Percentiles rank a stretch among this genome's conserved stretches.
phyloP scores from a whole-genome alignment of 2,329 filamentous ascomycete species.

The Penicillium sp. region DNA sequence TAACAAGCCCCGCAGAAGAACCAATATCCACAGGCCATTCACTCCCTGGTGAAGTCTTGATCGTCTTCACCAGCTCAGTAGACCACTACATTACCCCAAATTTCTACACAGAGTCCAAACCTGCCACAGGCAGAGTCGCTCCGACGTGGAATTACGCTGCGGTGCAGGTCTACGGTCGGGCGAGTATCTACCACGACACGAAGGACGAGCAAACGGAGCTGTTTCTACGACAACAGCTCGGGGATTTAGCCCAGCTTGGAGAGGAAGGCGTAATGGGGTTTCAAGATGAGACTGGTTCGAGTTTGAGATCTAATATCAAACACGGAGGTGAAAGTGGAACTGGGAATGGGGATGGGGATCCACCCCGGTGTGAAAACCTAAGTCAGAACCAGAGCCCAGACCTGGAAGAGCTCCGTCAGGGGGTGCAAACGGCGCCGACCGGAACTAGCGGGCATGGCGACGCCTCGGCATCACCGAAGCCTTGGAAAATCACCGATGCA shows the following conservation, averaged over 20 bases:
- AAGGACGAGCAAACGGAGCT: constrained; percentile 1
- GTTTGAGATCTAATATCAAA: neutral
- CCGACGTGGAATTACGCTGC: constrained; percentile 71
- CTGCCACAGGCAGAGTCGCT: constrained; percentile 62
- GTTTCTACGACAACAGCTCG: constrained; percentile 14
- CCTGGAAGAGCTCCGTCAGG: neutral
- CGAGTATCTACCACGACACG: constrained; percentile 10
- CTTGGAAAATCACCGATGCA: constrained; percentile 20
- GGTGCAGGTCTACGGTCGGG: constrained; percentile 35
- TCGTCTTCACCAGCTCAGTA: constrained; percentile 20
- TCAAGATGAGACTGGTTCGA: neutral
- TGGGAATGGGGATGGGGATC: neutral
- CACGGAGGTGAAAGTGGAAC: neutral
- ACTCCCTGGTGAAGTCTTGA: constrained; percentile 14
- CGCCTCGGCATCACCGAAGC: neutral
- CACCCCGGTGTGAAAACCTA: neutral
- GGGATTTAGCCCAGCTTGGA: constrained; percentile 14
- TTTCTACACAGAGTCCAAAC: constrained; percentile 67
- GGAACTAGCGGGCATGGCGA: neutral
- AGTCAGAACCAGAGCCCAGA: neutral
- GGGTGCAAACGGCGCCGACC: neutral
- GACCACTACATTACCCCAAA: constrained; percentile 47
- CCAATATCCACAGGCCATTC: neutral
- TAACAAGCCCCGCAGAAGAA: neutral
- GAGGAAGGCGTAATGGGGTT: constrained; percentile 19